Evolutionary conservation across 192 early-diverging fungal species (phyloP).

Genomic region (Coemansia guatemalensis): DNA sequence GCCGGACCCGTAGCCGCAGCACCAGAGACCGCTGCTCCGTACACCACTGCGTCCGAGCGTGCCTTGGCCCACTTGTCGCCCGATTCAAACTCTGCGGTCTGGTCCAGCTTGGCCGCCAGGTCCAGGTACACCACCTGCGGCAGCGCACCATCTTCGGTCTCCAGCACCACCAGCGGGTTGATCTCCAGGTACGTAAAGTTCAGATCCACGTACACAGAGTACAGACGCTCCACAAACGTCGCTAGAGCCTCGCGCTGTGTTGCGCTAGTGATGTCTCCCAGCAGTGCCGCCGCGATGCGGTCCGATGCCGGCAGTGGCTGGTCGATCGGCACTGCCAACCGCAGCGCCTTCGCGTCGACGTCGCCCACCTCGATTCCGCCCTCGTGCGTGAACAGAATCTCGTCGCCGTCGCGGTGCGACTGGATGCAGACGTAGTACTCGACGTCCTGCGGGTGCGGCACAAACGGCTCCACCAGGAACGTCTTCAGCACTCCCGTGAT

Average conservation of each 20-base stretch:
- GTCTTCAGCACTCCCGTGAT: constrained; percentile 87
- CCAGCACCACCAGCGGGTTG: constrained; percentile 96
- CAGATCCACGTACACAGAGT: constrained; percentile 93
- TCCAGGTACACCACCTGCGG: constrained; percentile 90
- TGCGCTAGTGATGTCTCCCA: constrained; percentile 65
- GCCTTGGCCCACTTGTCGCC: constrained; percentile 96
- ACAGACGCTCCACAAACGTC: constrained; percentile 90
- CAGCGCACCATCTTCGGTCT: constrained; percentile 54
- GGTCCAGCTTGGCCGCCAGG: constrained; percentile 97
- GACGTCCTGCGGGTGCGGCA: constrained; percentile 85
- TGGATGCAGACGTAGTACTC: constrained; percentile 99
- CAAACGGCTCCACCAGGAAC: constrained; percentile 94
- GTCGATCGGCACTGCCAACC: constrained; percentile 80
- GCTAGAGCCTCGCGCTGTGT: constrained; percentile 72
- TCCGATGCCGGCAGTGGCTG: constrained; percentile 68
- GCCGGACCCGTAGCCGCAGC: constrained; percentile 53
- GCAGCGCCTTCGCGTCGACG: constrained; percentile 95
- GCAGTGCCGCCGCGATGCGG: constrained; percentile 64
- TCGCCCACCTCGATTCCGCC: constrained; percentile 98
- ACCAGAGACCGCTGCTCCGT: constrained; percentile 46
- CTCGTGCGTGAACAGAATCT: constrained; percentile 97
- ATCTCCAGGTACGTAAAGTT: constrained; percentile 99
- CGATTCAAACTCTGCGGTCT: constrained; percentile 95
- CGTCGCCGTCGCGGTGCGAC: constrained; percentile 91
- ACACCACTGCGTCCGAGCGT: constrained; percentile 59